Base-by-base conservation (phyloP, 169 alveolate species). In the Cytauxzoon felis region DNA sequence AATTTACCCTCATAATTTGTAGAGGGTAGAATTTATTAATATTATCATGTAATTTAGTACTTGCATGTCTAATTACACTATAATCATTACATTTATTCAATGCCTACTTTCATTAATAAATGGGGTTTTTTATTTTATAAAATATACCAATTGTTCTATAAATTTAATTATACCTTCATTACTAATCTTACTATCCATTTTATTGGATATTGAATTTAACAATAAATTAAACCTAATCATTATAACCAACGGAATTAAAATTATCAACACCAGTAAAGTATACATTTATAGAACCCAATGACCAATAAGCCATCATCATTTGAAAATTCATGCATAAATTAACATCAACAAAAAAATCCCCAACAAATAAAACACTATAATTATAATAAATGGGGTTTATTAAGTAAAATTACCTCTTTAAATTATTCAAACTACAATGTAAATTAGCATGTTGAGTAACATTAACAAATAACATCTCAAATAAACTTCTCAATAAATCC, bases 1-100 rank as follows among this genome's bases (percentile, higher is more conserved):
- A 5, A 2, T 6, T 9, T 57, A 76, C 86, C 80, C 80, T 68
- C 53, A 76, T 2, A 9, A 76, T 24, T 13, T 76, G 86, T 24
- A 65, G 59, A 18, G 81, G 81, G 7, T 63, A 40, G 49, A 76
- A 24, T n/a, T 57, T 56, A 13, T 64, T 23, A 27, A 63, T 42
- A n/a, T 24, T 50, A 18, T 76, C 70, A 5, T 52, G n/a, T n/a
- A 76, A 76, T 38, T 32, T 23, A 16, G 8, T 21, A 34, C 66
- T 27, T 13, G 63, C 68, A 56, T 45, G 78, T 57, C 52, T 52
- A 13, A 59, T 62, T 6, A 42, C 49, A n/a, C 2, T 19, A 0
- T 29, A 21, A 21, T 53, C 24, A 16, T 26, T 41, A 26, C n/a
- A 1, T n/a, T 32, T 26, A 19, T 45, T 76, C 18, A 76, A 40